Evolutionary conservation across 139 green algal genomes (phyloP), one percentile per base, ranked within the genome.

Genomic region (Chlamydomonas sphaeroides): DNA sequence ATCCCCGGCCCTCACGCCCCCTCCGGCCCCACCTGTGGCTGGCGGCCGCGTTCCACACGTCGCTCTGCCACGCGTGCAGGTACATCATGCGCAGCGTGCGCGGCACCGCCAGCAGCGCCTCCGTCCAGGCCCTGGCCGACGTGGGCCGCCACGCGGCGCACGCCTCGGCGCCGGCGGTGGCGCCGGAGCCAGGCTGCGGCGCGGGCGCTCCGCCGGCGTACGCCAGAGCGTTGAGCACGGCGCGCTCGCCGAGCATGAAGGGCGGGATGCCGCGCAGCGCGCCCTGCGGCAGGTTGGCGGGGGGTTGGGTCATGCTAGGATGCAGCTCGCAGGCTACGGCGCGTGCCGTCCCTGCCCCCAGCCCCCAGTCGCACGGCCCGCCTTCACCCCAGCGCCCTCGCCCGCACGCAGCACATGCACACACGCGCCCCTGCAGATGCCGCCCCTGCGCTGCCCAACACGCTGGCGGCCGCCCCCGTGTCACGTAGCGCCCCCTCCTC

Each of bases 41-140:
- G 26, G 93, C 95, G 10, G 92, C 95, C 8, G 65, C 33, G 77
- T 98, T 98, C 94, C 94, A 98, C n/a, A 98, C 67, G 74, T 87
- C 96, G 80, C 88, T 95, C 90, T 98, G 96, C 87, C 93, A 97
- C 7, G 96, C 96, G 88, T 99, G 96, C 69, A 98, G 88, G 85
- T 98, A 99, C 90, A 99, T 96, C 80, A 89, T 94, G 59, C 95
- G 89, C 73, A 97, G 87, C 30, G 93, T 96, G 59, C 93, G 89
- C 0, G 95, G 95, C 11, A 98, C 90, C 49, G 57, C 69, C 21
- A 59, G 65, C n/a, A 98, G 63, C 2, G 91, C 82, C 35, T 53
- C 79, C 70, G 87, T 21, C 68, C 79, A 84, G 67, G 75, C 84
- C 28, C 33, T 75, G 35, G 33, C 65, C 28, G 66, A 76, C 59